These are phyloP conservation scores for Myxozyma lipomycoides DNA, from an alignment of 805 yeast species.

Conservation along the genomic window DNA sequence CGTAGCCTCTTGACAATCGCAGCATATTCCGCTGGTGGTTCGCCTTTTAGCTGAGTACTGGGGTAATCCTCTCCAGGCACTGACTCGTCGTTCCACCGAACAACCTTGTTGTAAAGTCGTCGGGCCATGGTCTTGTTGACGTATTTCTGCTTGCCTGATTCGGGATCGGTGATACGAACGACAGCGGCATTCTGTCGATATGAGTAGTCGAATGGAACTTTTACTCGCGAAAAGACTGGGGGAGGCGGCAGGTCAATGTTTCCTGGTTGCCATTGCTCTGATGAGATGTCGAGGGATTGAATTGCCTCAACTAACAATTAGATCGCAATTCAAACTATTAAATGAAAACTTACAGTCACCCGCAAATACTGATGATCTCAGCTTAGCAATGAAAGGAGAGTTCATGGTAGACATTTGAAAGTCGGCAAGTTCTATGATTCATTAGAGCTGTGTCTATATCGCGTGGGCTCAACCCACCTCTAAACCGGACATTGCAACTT, in stretches of 20 bases:
- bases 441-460: background rate
- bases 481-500: conserved; percentile 65
- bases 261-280: conserved; percentile 31
- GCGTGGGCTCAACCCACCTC: conserved; percentile 69
- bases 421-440: conserved; percentile 24
- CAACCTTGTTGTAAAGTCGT: conserved; percentile 35
- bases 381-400: conserved; percentile 44
- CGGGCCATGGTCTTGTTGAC: conserved; percentile 35
- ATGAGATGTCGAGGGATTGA: conserved; percentile 37
- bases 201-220: conserved; percentile 72
- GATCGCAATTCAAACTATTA: background rate
- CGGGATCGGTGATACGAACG: conserved; percentile 50
- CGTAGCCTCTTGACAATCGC: conserved; percentile 36
- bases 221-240: conserved; percentile 70
- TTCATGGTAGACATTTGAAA: conserved; percentile 59
- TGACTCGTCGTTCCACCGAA: conserved; percentile 37
- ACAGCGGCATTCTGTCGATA: conserved; percentile 69
- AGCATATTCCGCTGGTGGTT: conserved; percentile 45
- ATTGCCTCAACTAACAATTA: conserved; percentile 38
- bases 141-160: conserved; percentile 39
- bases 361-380: conserved; percentile 40
- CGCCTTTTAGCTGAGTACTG: conserved; percentile 36
- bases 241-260: conserved; percentile 76
- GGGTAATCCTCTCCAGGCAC: conserved; percentile 30
- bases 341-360: conserved; percentile 37